Conservation (phyloP, 192 early-diverging fungal species). For the Backusella macrospora region DNA sequence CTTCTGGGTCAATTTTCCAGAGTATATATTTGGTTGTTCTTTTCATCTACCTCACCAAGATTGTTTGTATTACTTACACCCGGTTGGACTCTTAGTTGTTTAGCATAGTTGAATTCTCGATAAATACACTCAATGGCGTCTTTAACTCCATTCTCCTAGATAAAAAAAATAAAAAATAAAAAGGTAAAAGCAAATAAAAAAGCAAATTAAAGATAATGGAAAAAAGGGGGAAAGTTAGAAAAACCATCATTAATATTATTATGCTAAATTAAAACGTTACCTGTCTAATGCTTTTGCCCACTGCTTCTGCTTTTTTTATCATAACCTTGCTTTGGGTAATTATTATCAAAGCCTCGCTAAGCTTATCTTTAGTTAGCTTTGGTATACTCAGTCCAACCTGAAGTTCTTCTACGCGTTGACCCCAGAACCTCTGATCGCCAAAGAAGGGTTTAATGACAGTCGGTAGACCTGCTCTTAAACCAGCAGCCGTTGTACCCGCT, state of each 20-base stretch:
- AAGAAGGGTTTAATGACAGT: conserved; percentile 75
- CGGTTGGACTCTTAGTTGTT: conserved; percentile 16
- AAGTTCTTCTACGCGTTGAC: conserved; percentile 59
- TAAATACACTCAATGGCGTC: conserved; percentile 63
- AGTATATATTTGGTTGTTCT: too few species aligned
- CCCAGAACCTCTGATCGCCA: conserved; percentile 74
- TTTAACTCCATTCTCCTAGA: conserved; percentile 58
- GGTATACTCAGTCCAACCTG: conserved; percentile 62
- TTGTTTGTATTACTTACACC: background rate
- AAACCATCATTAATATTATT: background rate
- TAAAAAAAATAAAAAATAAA: background rate
- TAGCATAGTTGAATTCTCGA: conserved; percentile 56
- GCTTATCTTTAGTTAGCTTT: conserved; percentile 55
- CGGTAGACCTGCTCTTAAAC: conserved; percentile 67
- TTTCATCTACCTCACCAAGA: background rate
- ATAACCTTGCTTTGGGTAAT: conserved; percentile 59
- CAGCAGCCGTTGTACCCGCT: conserved; percentile 76
- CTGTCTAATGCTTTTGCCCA: conserved; percentile 54
- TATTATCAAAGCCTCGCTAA: conserved; percentile 48
- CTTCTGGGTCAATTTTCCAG: too few species aligned
- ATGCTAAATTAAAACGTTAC: conserved; percentile 20
- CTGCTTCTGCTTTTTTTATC: conserved; percentile 46
- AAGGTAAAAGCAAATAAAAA: background rate
- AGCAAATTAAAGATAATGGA: background rate
- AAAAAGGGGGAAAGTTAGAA: background rate